Evolutionary conservation across 2,329 filamentous ascomycete genomes (phyloP).

Genomic region (Trichoderma oligosporum): DNA sequence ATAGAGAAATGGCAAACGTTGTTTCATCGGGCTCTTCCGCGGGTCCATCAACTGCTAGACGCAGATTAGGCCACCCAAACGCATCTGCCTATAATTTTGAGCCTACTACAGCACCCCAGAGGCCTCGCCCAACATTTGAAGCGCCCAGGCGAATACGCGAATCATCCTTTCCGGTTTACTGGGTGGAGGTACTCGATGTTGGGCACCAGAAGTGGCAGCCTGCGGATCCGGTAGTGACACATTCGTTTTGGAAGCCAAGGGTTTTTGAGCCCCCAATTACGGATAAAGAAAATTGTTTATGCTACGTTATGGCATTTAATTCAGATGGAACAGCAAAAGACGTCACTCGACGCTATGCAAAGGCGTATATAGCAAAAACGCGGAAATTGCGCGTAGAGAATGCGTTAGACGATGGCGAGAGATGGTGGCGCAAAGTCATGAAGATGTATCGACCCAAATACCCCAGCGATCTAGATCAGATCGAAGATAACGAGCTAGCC

Average conservation of each 20-base stretch:
- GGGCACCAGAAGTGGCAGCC: slow-evolving; percentile 89
- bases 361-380: slow-evolving; percentile 88
- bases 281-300: slow-evolving; percentile 71
- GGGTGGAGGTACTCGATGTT: slow-evolving; percentile 87
- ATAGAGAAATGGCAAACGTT: slow-evolving; percentile 38
- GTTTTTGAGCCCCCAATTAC: slow-evolving; percentile 78
- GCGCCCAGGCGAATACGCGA: slow-evolving; percentile 53
- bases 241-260: slow-evolving; percentile 67
- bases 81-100: slow-evolving; percentile 50
- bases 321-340: slow-evolving; percentile 74
- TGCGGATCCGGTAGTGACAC: slow-evolving; percentile 79
- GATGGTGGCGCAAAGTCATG: slow-evolving; percentile 54
- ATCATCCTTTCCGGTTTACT: slow-evolving; percentile 79
- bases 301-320: slow-evolving; percentile 83
- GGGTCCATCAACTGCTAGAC: slow-evolving; percentile 39
- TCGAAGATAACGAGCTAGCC: slow-evolving; percentile 74
- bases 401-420: slow-evolving; percentile 44
- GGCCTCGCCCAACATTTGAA: slow-evolving; percentile 31
- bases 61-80: slow-evolving; percentile 51
- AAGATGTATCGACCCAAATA: slow-evolving; percentile 42
- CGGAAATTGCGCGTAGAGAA: slow-evolving; percentile 73
- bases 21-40: slow-evolving; percentile 27
- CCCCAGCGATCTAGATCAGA: slow-evolving; percentile 67
- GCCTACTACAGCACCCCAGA: slow-evolving; percentile 40
- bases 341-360: slow-evolving; percentile 82